Evolutionary conservation across 306 rosid genomes (phyloP).

Genomic region (Notholithocarpus densiflorus): DNA sequence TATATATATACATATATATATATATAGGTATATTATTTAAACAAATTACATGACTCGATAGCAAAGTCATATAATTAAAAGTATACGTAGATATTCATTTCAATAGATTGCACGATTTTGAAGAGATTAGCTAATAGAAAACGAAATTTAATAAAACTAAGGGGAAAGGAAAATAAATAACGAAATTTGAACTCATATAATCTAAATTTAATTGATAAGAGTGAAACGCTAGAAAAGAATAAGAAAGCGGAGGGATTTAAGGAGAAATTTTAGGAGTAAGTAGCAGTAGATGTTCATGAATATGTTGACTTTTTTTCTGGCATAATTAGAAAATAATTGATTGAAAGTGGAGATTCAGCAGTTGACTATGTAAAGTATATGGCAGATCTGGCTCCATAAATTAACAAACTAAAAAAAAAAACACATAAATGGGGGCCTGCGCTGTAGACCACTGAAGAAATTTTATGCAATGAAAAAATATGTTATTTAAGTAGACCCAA

Average conservation of each 20-base stretch:
- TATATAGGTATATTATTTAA: too few species aligned
- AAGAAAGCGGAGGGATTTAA: background rate
- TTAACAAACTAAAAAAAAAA: background rate
- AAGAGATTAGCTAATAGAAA: too few species aligned
- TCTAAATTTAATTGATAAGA: background rate
- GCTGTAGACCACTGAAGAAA: too few species aligned
- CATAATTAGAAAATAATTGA: background rate
- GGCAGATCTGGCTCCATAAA: background rate
- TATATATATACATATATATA: too few species aligned
- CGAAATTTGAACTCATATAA: background rate
- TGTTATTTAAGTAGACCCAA: too few species aligned
- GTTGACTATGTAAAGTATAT: background rate
- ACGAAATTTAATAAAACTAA: background rate
- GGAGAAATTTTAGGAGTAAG: background rate
- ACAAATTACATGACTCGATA: too few species aligned
- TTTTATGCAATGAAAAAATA: too few species aligned
- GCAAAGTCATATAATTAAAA: too few species aligned
- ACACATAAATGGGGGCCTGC: background rate
- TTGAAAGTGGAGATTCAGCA: background rate
- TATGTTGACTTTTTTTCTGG: background rate
- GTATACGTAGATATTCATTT: too few species aligned
- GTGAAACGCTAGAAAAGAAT: background rate
- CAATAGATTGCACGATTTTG: too few species aligned
- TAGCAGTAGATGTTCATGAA: background rate
- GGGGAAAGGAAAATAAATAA: background rate